Base-by-base conservation (phyloP, 768 basidiomycete species). In the Lentinula sp. region DNA sequence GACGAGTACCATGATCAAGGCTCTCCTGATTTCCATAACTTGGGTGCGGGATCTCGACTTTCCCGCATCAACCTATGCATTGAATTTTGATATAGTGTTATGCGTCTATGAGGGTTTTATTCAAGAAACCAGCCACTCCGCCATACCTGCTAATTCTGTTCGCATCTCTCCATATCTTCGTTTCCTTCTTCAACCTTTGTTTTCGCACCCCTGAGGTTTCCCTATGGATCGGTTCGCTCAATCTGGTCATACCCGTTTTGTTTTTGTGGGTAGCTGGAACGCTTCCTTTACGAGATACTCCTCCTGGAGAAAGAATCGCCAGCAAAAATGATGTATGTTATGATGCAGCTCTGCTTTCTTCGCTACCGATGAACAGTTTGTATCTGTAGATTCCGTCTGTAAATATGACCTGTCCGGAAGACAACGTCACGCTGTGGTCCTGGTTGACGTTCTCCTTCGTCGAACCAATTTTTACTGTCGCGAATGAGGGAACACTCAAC, bases 381-480 rank as follows among this genome's bases (percentile, higher is more conserved):
- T 39, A 28, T 28, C n/a, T 16, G 56, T 64, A 87, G 85, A 71
- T 74, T 20, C 84, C 86, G 1, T 82, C 83, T 6, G 75, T 69
- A 57, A 66, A 66, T 10, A 66, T 79, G 35, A 79, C 85, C 4
- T 83, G 81, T 67, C 87, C 88, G 8, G 87, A 90, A 70, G 87
- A 90, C 67, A 76, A 79, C 65, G 83, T 81, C 20, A 82, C 73
- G 39, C 72, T 90, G 13, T 88, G 86, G 85, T 74, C 79, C 16
- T 90, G 87, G 88, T 77, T 76, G 42, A 80, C 77, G 2, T 87
- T 87, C 66, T 81, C 83, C 1, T 89, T 86, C 65, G 77, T 88
- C 6, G 79, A 85, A 63, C 87, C 87, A 4, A 73, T 89, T 23
- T 78, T 88, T 62, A 66, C 75, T 53, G 69, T 86, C 18, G 82